phyloP scores from a whole-genome alignment of 2,329 filamentous ascomycete genomes.

The Aspergillus flavus region DNA sequence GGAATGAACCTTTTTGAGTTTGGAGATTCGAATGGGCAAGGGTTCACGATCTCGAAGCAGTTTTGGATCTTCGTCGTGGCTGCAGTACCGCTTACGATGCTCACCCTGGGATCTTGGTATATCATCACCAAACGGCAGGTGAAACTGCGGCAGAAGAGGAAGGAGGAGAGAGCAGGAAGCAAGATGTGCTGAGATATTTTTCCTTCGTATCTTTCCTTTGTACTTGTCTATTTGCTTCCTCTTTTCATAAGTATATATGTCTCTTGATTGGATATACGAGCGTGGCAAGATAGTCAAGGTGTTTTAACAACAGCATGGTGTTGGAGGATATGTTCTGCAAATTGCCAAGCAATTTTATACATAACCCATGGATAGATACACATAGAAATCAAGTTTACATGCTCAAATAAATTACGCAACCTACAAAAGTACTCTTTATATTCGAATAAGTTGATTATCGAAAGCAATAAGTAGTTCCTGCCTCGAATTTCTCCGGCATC shows the following conservation, averaged over 20 bases:
- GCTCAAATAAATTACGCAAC: too few species aligned
- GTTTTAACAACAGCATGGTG: not conserved
- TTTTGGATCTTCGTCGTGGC: conserved; percentile 25
- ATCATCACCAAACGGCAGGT: conserved; percentile 6
- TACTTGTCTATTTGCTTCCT: not conserved
- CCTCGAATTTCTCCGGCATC: not conserved
- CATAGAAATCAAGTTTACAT: not conserved
- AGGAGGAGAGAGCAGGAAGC: not conserved
- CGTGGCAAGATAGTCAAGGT: not conserved
- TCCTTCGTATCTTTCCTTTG: not conserved
- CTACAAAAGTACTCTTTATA: rapidly evolving
- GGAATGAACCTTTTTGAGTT: conserved; percentile 28
- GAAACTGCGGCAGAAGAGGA: not conserved
- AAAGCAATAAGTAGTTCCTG: not conserved
- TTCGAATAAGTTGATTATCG: not conserved
- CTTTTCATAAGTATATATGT: not conserved
- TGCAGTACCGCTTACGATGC: conserved; percentile 17
- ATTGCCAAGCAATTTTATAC: not conserved
- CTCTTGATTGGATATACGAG: not conserved
- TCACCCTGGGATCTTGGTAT: conserved; percentile 20
- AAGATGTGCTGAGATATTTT: not conserved
- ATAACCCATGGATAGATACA: not conserved
- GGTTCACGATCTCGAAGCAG: conserved; percentile 17
- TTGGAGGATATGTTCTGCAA: not conserved
- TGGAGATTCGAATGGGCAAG: conserved; percentile 6